These are phyloP conservation scores for Cytospora piceicola DNA, from an alignment of 2,329 filamentous ascomycete species.

Conservation along the genomic window DNA sequence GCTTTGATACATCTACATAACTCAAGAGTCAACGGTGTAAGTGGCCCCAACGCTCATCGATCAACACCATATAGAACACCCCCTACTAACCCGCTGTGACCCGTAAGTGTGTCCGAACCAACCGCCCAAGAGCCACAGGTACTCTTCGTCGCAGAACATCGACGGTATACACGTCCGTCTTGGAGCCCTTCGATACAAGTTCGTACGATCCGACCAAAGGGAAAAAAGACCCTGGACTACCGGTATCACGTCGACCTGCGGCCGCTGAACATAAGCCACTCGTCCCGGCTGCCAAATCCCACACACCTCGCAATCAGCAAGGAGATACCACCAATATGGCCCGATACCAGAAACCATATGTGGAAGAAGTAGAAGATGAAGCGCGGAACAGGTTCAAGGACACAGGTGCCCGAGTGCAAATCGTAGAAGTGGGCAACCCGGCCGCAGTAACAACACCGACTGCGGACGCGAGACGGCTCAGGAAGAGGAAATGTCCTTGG, in stretches of 20 bases:
- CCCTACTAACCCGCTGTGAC: neutral
- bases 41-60: neutral
- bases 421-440: neutral
- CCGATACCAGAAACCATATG: conserved; percentile 26
- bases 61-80: neutral
- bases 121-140: neutral
- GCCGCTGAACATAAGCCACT: neutral
- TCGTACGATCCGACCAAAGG: neutral
- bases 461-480: conserved; percentile 17
- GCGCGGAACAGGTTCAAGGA: conserved; percentile 5
- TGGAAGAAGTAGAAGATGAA: conserved; percentile 27
- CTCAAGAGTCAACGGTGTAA: conserved; percentile 13
- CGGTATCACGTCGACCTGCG: neutral
- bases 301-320: too few species aligned
- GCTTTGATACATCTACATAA: neutral
- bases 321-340: conserved; percentile 18
- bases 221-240: neutral
- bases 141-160: neutral
- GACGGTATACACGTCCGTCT: conserved; percentile 27
- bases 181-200: neutral
- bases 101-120: neutral
- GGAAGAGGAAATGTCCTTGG: conserved; percentile 26
- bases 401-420: neutral
- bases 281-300: too few species aligned
- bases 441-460: neutral